Evolutionary conservation across 441 rosid genomes (phyloP), one percentile per base, ranked within the genome.

Genomic region (Eugenia klotzschiana): DNA sequence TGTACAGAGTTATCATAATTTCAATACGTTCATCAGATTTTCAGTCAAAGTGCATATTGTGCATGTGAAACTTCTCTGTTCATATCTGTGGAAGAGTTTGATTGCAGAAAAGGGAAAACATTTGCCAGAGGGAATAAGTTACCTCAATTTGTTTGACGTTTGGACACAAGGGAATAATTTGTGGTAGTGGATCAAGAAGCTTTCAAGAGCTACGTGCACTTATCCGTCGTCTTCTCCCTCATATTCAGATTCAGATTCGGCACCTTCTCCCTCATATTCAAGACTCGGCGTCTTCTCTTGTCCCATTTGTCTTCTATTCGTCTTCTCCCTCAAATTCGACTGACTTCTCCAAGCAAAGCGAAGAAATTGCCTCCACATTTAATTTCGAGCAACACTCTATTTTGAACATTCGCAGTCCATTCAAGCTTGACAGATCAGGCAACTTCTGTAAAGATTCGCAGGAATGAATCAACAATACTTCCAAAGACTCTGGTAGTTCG

Each of bases 361-460:
- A 8, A 20, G 55, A 20, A 52, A 52, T 52, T 20, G 23, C 55
- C 55, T 52, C 55, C n/a, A 18, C 56, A 53, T 53, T 23, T 22
- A 53, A 22, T 53, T 22, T 7, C 56, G 2, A 6, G 11, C 56
- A 18, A 3, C 2, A 0, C 3, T 1, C 0, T 51, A 51, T 18
- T 0, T 0, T 0, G 7, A 53, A 10, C 10, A 0, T 3, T 20
- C 0, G 11, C 56, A 22, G 9, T 53, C 0, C 11, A 4, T 8
- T 22, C 56, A 22, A 53, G 25, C 25, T 53, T 3, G 56, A 53
- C 5, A 53, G 25, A 53, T 41, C 43, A 8, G 43, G 43, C 43
- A 41, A 41, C 1, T 41, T 41, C 43, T 41, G 43, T 41, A 41
- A 40, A 40, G 43, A 41, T 7, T 41, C 8, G 1, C 43, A 41